A percentile compares a stretch with the other conserved stretches of the same genome.
phyloP scores from a whole-genome alignment of 495 filamentous ascomycete genomes.

The Viridothelium virens region DNA sequence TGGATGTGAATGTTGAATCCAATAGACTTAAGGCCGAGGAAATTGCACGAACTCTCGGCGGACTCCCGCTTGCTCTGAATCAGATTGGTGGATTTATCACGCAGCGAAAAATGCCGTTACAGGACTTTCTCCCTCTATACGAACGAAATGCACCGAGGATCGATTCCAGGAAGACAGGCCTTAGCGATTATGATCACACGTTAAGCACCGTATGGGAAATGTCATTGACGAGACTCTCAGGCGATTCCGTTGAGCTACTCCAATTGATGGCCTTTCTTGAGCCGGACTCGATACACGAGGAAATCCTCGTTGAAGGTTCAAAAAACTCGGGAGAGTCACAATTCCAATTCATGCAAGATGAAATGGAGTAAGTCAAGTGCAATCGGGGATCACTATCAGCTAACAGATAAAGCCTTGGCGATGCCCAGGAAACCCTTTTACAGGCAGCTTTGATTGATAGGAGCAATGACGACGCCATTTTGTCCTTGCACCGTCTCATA shows the following conservation, averaged over 20 bases:
- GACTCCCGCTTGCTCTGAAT: slow-evolving; percentile 27
- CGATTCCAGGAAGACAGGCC: slow-evolving; percentile 23
- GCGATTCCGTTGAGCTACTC: slow-evolving; percentile 18
- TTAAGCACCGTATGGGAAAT: slow-evolving; percentile 28
- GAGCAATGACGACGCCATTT: slow-evolving; percentile 12
- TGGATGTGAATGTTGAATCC: slow-evolving; percentile 11
- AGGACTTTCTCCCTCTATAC: slow-evolving; percentile 29
- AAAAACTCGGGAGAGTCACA: background rate
- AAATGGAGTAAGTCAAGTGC: slow-evolving; percentile 15
- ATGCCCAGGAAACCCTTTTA: slow-evolving; percentile 24
- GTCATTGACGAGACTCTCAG: slow-evolving; percentile 18
- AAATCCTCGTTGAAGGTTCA: slow-evolving; percentile 20
- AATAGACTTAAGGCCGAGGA: slow-evolving; percentile 7
- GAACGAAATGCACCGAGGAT: slow-evolving; percentile 28
- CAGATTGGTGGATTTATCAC: slow-evolving; percentile 29
- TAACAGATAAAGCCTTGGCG: slow-evolving; percentile 20
- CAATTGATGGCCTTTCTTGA: slow-evolving; percentile 28
- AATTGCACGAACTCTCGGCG: slow-evolving; percentile 25
- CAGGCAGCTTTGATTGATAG: slow-evolving; percentile 23
- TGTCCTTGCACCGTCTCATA: slow-evolving; percentile 16
- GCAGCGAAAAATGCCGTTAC: slow-evolving; percentile 20
- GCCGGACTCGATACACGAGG: slow-evolving; percentile 28
- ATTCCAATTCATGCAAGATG: slow-evolving; percentile 13
- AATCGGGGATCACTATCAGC: background rate
- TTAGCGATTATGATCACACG: slow-evolving; percentile 27